Evolutionary conservation across 2,329 filamentous ascomycete species (phyloP).

Genomic region (Pestalotiopsis fici): DNA sequence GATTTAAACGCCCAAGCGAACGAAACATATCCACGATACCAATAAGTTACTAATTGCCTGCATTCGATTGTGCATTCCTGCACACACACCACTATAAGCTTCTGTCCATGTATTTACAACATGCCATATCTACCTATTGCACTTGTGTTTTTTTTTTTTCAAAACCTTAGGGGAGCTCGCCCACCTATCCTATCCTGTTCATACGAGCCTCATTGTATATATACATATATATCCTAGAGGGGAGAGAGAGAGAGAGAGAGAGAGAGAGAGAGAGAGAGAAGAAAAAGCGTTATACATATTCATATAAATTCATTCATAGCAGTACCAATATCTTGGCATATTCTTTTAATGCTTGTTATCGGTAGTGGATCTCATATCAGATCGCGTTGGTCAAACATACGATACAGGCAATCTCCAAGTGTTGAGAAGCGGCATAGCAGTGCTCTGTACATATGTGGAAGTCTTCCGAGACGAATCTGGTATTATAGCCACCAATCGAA

Average conservation of each 20-base stretch:
- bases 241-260: no score
- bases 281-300: no score
- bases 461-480: background rate
- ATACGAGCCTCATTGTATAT: constrained; percentile 6
- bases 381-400: no score
- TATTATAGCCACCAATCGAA: background rate
- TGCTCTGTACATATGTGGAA: background rate
- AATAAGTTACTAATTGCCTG: background rate
- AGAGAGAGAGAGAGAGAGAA: no score
- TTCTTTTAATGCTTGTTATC: no score
- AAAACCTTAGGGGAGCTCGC: constrained; percentile 2
- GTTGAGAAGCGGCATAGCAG: background rate
- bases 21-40: background rate
- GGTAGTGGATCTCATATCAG: background rate
- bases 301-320: no score
- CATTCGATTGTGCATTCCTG: background rate
- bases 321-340: no score
- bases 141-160: no score
- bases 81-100: background rate
- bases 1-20: background rate
- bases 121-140: background rate
- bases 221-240: background rate
- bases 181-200: background rate
- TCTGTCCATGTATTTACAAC: background rate
- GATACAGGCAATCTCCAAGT: background rate